Evolutionary conservation across 495 filamentous ascomycete species (phyloP).

Genomic region (Penicillium malachiteum): DNA sequence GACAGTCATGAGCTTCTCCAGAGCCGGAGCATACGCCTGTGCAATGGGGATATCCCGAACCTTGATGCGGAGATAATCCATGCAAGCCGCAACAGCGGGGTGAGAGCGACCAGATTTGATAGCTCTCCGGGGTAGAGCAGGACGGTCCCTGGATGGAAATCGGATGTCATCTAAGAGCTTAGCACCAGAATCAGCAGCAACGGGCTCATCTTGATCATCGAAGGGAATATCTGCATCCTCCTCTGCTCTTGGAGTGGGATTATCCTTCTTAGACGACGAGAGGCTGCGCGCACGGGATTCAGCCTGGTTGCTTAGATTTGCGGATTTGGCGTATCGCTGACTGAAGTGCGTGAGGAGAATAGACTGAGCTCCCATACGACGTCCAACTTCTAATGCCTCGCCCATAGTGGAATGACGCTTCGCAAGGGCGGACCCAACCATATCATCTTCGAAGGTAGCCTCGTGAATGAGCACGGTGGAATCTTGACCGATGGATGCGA

Average conservation of each 20-base stretch:
- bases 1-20: constrained; percentile 64
- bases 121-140: constrained; percentile 6
- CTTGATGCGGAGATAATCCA: constrained; percentile 85
- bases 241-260: constrained; percentile 5
- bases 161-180: constrained; percentile 22
- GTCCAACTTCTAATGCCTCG: constrained; percentile 79
- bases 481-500: constrained; percentile 67
- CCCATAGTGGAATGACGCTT: constrained; percentile 88
- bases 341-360: constrained; percentile 90
- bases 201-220: constrained; percentile 26
- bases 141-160: constrained; percentile 8
- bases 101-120: constrained; percentile 24
- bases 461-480: constrained; percentile 89
- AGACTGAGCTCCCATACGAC: constrained; percentile 70
- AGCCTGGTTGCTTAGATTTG: constrained; percentile 19
- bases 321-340: constrained; percentile 88
- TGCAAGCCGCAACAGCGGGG: constrained; percentile 65
- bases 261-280: constrained; percentile 20
- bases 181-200: constrained; percentile 4
- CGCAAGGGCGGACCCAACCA: constrained; percentile 70
- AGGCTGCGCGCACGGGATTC: constrained; percentile 12
- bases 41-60: constrained; percentile 77
- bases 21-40: constrained; percentile 68
- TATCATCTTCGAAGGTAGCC: constrained; percentile 89
- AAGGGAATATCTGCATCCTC: constrained; percentile 30